Percentiles rank a stretch among this genome's conserved stretches.
These are phyloP conservation scores for Boletus rufocinnamomeus DNA, from an alignment of 768 basidiomycete genomes.

Conservation along the genomic window DNA sequence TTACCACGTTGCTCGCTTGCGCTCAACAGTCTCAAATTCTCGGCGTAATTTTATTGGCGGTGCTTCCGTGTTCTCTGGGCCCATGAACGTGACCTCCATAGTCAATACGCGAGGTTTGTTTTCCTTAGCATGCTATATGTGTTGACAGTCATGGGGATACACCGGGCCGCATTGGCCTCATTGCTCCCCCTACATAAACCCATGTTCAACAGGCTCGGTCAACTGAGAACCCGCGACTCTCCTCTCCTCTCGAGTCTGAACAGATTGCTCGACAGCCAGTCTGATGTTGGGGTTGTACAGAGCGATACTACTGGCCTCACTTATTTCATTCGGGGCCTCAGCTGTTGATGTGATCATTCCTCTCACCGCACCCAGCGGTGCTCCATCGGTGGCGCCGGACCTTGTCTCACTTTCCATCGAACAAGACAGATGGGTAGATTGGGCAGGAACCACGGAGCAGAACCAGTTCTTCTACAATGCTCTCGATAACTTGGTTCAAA, in stretches of 20 bases:
- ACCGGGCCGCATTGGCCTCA: not conserved
- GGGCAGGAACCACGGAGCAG: conserved; percentile 51
- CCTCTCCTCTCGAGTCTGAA: not conserved
- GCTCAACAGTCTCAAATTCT: not conserved
- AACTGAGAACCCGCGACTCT: not conserved
- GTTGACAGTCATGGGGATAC: conserved; percentile 4
- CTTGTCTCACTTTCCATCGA: conserved; percentile 69
- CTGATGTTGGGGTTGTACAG: conserved; percentile 7
- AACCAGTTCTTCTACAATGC: conserved; percentile 65
- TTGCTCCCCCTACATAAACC: conserved; percentile 1
- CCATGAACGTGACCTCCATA: not conserved
- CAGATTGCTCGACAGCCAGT: not conserved
- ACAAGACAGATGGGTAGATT: conserved; percentile 70
- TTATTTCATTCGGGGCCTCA: conserved; percentile 5
- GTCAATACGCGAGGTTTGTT: not conserved
- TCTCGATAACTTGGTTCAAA: conserved; percentile 53
- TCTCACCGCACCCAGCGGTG: conserved; percentile 36
- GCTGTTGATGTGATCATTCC: conserved; percentile 42
- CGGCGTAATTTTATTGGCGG: not conserved
- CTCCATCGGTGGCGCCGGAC: conserved; percentile 44
- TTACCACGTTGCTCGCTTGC: not conserved
- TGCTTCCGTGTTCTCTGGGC: not conserved
- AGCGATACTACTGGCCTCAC: conserved; percentile 2
- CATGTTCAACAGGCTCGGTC: not conserved
- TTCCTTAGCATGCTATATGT: not conserved